Evolutionary conservation across 139 green algal species (phyloP), one percentile per base, ranked within the genome.

Genomic region (Micractinium sp.): DNA sequence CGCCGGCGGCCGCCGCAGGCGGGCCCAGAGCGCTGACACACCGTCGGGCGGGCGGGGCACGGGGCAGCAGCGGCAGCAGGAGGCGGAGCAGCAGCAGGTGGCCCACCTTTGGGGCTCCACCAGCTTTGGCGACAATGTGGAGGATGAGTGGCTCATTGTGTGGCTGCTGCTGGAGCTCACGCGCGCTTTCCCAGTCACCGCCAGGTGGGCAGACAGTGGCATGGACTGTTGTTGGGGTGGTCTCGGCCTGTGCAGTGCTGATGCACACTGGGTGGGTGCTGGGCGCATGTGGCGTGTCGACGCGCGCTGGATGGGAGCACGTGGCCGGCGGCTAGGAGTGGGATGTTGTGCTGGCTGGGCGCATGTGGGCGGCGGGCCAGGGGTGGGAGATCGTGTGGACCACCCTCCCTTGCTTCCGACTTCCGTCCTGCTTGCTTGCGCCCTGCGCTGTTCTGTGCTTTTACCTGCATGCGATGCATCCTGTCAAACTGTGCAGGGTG

Each of bases 81-180:
- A 19, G 38, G 3, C 63, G 20, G 18, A 31, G 23, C n/a, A 23
- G n/a, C n/a, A 73, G 47, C 61, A 41, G 81, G 36, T 60, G 19
- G 74, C 84, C 13, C 67, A 89, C 89, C 71, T 98, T 82, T 98
- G 95, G 95, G 95, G 95, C 33, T 53, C 31, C 4, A 60, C 95
- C 23, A 66, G 79, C 1, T 98, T 96, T 91, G 96, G 94, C 0
- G 97, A 98, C 88, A 97, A 95, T 75, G 91, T 98, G 29, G 95
- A 98, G 71, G 97, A 99, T 86, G 97, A 98, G 90, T 99, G 97
- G 97, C 95, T 97, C 81, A 88, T 96, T 29, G 91, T 94, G 27
- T 97, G 91, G 91, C 91, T 98, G 88, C 92, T 98, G 89, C 73
- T 93, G 79, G 38, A 95, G 41, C 63, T 97, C 31, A 97, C 92